Evolutionary conservation across 495 filamentous ascomycete genomes (phyloP).

Genomic region (Umbilicaria muhlenbergii): DNA sequence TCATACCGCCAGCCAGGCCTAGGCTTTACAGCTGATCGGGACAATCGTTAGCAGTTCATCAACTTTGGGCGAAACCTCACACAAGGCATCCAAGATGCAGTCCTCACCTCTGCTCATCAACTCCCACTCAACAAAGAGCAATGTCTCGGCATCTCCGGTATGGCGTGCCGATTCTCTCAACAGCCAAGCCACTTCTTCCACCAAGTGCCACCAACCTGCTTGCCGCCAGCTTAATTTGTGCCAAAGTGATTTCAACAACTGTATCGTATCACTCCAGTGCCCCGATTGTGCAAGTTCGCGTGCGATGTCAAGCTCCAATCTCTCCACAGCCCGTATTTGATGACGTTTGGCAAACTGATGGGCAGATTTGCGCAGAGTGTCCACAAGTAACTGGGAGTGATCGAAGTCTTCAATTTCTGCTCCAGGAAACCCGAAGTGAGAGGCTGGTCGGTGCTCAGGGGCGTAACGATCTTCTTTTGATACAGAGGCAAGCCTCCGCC

Average conservation of each 20-base stretch:
- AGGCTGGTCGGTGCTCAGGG: slow-evolving; percentile 50
- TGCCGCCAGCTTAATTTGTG: slow-evolving; percentile 52
- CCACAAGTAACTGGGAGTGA: slow-evolving; percentile 46
- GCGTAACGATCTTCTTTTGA: slow-evolving; percentile 57
- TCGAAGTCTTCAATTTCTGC: slow-evolving; percentile 37
- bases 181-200: slow-evolving; percentile 56
- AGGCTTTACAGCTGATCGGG: slow-evolving; percentile 38
- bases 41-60: slow-evolving; percentile 4
- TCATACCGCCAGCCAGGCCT: slow-evolving; percentile 54
- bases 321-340: slow-evolving; percentile 50
- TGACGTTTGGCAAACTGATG: slow-evolving; percentile 46
- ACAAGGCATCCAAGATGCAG: neutral
- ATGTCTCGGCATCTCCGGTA: slow-evolving; percentile 42
- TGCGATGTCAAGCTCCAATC: slow-evolving; percentile 52
- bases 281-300: slow-evolving; percentile 46
- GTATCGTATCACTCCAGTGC: slow-evolving; percentile 49
- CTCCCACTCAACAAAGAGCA: slow-evolving; percentile 76
- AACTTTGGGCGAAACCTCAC: neutral
- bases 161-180: slow-evolving; percentile 57
- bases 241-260: slow-evolving; percentile 58
- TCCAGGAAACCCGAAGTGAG: slow-evolving; percentile 52
- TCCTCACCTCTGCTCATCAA: slow-evolving; percentile 51
- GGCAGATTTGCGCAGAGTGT: slow-evolving; percentile 42
- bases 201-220: slow-evolving; percentile 62
- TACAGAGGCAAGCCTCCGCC: slow-evolving; percentile 49